A percentile compares a stretch with the other conserved stretches of the same genome.
phyloP scores from a whole-genome alignment of 768 basidiomycete species.

The Gautieria morchelliformis region DNA sequence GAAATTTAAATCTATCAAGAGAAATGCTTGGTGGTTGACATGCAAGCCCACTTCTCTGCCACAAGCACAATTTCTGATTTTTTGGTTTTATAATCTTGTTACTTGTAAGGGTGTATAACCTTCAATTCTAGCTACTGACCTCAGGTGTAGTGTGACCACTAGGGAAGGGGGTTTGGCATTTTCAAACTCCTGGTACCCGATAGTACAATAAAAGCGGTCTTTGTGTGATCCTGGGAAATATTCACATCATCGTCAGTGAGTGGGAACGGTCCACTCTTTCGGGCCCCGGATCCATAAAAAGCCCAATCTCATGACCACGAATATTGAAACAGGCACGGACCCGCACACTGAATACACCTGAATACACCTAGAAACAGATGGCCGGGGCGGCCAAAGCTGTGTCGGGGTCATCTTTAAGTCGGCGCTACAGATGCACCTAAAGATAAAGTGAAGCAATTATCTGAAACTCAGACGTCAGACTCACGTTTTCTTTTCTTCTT shows the following conservation, averaged over 20 bases:
- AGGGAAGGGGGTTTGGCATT: no score
- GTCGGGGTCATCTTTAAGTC: background rate
- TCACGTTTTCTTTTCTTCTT: constrained; percentile 75
- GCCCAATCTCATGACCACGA: background rate
- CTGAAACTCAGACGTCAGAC: constrained; percentile 14
- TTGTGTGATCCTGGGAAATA: background rate
- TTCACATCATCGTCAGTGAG: background rate
- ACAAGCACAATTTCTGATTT: no score
- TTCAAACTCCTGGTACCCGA: no score
- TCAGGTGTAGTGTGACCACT: no score
- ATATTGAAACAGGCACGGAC: background rate
- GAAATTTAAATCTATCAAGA: no score
- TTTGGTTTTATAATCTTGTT: no score
- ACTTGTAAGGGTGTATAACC: no score
- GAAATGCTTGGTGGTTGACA: no score
- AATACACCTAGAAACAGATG: background rate
- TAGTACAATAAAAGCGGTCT: background rate
- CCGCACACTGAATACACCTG: background rate
- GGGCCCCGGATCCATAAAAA: background rate
- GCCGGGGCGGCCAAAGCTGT: background rate
- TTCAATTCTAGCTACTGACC: no score
- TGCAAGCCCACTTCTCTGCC: no score
- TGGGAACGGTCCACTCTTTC: background rate
- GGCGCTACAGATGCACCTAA: background rate
- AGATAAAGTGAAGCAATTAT: background rate